These are phyloP conservation scores for Kluyveromyces dobzhanskii DNA, from an alignment of 805 yeast species.

Conservation along the genomic window DNA sequence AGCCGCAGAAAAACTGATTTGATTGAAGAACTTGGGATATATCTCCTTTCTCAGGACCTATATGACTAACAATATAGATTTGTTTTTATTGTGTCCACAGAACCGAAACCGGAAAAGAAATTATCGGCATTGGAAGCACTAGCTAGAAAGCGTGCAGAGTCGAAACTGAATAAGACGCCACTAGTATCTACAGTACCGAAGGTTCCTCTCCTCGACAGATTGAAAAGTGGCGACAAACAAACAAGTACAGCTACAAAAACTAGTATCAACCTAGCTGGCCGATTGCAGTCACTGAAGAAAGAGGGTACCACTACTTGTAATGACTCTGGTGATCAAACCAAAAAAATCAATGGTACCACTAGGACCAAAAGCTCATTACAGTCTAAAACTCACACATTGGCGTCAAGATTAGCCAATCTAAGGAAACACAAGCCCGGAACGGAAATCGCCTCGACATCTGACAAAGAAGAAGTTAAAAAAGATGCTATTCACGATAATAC, in stretches of 20 bases:
- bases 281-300: neutral
- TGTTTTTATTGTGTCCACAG: too few species aligned
- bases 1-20: too few species aligned
- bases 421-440: conserved; percentile 5
- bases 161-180: neutral
- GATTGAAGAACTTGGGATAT: too few species aligned
- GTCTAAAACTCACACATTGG: conserved; percentile 5
- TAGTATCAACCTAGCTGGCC: neutral
- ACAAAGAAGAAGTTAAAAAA: neutral
- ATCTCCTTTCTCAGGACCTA: too few species aligned
- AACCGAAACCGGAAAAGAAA: neutral
- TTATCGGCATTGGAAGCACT: conserved; percentile 39
- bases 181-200: too few species aligned
- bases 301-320: too few species aligned
- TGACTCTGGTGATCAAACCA: neutral
- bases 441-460: neutral
- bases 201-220: neutral
- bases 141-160: conserved; percentile 33
- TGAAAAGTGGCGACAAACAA: neutral
- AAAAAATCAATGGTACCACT: neutral
- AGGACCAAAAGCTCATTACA: neutral
- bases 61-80: too few species aligned
- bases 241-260: neutral
- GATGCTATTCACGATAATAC: neutral
- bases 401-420: conserved; percentile 9